These are phyloP conservation scores for Phyllosticta paracitricarpa DNA, from an alignment of 2,329 filamentous ascomycete species.

Conservation along the genomic window DNA sequence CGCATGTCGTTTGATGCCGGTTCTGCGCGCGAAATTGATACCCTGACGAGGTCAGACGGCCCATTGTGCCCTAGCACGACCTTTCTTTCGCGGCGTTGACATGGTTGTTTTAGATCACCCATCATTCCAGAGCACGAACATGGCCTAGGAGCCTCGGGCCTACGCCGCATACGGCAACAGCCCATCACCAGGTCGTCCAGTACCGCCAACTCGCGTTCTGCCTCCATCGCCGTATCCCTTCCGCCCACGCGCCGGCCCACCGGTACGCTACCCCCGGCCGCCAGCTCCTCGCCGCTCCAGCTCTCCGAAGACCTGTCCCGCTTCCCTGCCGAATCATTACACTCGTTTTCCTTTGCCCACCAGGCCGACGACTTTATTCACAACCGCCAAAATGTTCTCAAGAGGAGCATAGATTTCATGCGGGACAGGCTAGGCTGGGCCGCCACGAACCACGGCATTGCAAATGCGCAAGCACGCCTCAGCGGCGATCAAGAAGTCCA, in stretches of 20 bases:
- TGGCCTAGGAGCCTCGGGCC: constrained; percentile 72
- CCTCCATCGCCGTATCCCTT: constrained; percentile 60
- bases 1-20: constrained; percentile 71
- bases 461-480: constrained; percentile 71
- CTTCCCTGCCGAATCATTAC: constrained; percentile 90
- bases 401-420: constrained; percentile 94
- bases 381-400: constrained; percentile 84
- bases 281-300: constrained; percentile 58
- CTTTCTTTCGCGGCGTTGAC: background rate
- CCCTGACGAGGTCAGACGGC: constrained; percentile 58
- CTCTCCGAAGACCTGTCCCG: constrained; percentile 82
- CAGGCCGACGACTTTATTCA: constrained; percentile 89
- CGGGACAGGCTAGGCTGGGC: constrained; percentile 81
- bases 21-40: constrained; percentile 43
- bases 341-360: constrained; percentile 96
- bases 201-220: constrained; percentile 46
- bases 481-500: constrained; percentile 80
- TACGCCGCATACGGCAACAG: constrained; percentile 88
- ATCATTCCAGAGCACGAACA: constrained; percentile 80
- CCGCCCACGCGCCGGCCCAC: constrained; percentile 35
- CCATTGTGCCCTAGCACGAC: background rate
- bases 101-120: constrained; percentile 41
- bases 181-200: constrained; percentile 47
- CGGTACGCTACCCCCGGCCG: constrained; percentile 49
- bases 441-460: constrained; percentile 62